Evolutionary conservation across 768 basidiomycete species (phyloP).

Genomic region (Leccinum pellstonianum): DNA sequence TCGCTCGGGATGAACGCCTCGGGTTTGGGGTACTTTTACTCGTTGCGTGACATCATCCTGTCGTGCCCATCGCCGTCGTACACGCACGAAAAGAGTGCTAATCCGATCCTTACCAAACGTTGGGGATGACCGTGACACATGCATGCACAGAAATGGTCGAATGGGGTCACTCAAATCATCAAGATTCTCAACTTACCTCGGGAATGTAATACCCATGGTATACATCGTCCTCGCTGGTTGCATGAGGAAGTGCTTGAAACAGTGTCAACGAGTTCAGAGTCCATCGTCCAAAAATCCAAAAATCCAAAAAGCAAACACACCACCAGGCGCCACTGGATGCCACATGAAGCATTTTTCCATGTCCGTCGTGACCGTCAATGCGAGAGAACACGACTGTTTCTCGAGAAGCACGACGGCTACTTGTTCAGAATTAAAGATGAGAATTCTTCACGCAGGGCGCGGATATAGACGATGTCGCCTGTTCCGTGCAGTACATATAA

Average conservation of each 20-base stretch:
- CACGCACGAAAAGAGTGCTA: background rate
- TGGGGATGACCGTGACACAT: background rate
- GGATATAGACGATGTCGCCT: too few species aligned
- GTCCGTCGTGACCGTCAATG: background rate
- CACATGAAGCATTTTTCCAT: background rate
- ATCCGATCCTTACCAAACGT: background rate
- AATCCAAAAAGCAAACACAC: too few species aligned
- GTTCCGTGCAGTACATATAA: too few species aligned
- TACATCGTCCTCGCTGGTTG: background rate
- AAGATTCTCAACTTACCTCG: background rate
- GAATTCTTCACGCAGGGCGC: too few species aligned
- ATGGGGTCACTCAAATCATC: background rate
- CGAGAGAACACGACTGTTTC: background rate
- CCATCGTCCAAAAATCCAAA: too few species aligned
- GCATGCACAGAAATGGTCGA: background rate
- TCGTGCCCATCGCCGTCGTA: background rate
- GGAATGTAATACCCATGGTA: background rate
- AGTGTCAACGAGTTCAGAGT: too few species aligned
- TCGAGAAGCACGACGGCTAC: background rate
- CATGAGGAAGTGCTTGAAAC: too few species aligned
- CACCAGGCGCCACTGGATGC: too few species aligned
- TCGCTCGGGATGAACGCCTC: background rate
- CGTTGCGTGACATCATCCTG: background rate
- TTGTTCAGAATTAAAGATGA: background rate
- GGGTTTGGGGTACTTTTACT: background rate